Conservation (phyloP, 495 filamentous ascomycete genomes). For the Penicillium malachiteum region DNA sequence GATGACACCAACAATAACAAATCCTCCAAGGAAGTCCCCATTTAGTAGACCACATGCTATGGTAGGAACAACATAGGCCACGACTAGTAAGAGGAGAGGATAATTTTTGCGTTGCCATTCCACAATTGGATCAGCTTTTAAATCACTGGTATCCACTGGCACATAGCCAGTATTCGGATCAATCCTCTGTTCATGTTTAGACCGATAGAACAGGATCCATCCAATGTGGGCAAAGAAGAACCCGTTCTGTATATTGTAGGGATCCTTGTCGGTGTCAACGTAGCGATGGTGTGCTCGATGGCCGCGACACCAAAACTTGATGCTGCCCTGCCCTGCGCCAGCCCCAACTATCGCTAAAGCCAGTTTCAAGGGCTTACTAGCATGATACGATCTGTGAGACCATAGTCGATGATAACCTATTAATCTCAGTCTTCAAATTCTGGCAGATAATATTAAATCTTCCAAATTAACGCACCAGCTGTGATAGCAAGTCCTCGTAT, state of each 20-base stretch:
- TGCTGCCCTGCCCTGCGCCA: slow-evolving; percentile 89
- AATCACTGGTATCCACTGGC: slow-evolving; percentile 88
- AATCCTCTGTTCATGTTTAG: slow-evolving; percentile 51
- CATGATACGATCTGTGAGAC: slow-evolving; percentile 90
- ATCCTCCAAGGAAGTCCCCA: slow-evolving; percentile 83
- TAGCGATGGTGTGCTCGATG: slow-evolving; percentile 97
- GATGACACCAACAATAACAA: slow-evolving; percentile 86
- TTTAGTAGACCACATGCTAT: slow-evolving; percentile 76
- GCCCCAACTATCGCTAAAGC: slow-evolving; percentile 85
- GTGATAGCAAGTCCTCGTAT: slow-evolving; percentile 7
- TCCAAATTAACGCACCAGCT: slow-evolving; percentile 10
- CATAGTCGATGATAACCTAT: slow-evolving; percentile 82
- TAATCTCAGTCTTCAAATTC: background rate
- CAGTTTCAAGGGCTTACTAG: slow-evolving; percentile 74
- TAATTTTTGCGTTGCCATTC: slow-evolving; percentile 89
- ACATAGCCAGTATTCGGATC: slow-evolving; percentile 78
- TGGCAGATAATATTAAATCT: too few species aligned
- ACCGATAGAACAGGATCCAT: slow-evolving; percentile 66
- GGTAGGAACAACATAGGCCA: slow-evolving; percentile 79
- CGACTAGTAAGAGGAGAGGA: slow-evolving; percentile 75
- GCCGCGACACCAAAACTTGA: slow-evolving; percentile 91
- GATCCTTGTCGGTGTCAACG: slow-evolving; percentile 96
- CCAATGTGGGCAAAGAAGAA: slow-evolving; percentile 91
- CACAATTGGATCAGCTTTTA: slow-evolving; percentile 89
- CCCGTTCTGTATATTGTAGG: slow-evolving; percentile 94